Base-by-base conservation (phyloP, 305 asterid genomes). In the Salvia sclarea region DNA sequence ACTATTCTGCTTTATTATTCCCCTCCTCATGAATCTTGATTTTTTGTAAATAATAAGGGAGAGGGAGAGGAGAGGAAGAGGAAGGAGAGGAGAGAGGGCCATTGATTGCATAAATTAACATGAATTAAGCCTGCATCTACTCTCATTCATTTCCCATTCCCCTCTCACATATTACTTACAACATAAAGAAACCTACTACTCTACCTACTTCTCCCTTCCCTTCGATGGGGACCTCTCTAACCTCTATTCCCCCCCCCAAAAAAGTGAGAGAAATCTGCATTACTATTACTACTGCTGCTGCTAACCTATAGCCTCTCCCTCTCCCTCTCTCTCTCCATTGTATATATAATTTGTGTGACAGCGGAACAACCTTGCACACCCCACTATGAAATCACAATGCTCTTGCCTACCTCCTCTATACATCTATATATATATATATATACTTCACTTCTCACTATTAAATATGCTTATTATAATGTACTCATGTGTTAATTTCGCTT, bases 141-240 rank as follows among this genome's bases (percentile, higher is more conserved):
- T 50, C 64, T 37, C 55, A 57, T 45, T 30, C 60, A 58, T 58
- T 69, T 56, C 41, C 60, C 62, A 60, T 65, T 21, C 54, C 6
- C 16, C 48, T 49, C 44, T 47, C 24, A 47, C 37, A 54, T 28
- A 25, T 37, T 72, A 58, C 61, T 64, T 20, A 50, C 64, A 33
- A 45, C 61, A 70, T 62, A 69, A 45, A 38, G 64, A 48, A 64
- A 63, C 11, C 73, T 68, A 70, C 48, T 3, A 8, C 30, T 47
- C 63, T 63, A 56, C 68, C 69, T 61, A 61, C 11, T 28, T 62
- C 17, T 43, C 50, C 28, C n/a, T 21, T 54, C 24, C 45, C 35
- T 21, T 16, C 33, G 20, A 25, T 45, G 70, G 78, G 78, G 81
- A 68, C 78, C 75, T 50, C 70, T 63, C 76, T 73, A 20, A 28